These are phyloP conservation scores for Talaromyces ruber DNA, from an alignment of 495 filamentous ascomycete genomes.

Conservation along the genomic window DNA sequence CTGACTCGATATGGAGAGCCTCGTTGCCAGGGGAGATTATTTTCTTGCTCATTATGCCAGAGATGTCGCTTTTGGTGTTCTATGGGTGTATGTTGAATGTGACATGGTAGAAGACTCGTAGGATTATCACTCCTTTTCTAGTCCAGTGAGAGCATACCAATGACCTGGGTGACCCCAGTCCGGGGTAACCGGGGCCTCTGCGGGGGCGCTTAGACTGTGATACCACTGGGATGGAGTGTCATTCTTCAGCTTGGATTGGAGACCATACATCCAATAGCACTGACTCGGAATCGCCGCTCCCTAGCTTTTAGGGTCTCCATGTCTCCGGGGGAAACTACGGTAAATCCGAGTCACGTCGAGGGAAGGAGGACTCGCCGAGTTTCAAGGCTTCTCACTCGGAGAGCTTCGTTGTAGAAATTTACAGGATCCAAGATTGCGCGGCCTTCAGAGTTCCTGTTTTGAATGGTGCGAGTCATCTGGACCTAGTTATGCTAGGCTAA, in stretches of 20 bases:
- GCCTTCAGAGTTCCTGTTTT: too few relatives aligned
- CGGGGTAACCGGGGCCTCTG: neutral
- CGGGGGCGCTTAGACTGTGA: too few relatives aligned
- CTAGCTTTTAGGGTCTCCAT: neutral
- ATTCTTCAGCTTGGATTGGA: neutral
- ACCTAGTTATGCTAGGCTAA: too few relatives aligned
- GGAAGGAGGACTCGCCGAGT: neutral
- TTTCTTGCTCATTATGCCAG: neutral
- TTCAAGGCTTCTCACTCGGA: neutral
- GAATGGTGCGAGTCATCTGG: too few relatives aligned
- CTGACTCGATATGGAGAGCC: neutral
- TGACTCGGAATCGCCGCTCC: neutral
- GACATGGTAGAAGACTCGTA: neutral
- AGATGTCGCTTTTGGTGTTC: too few relatives aligned
- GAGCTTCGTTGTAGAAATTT: neutral
- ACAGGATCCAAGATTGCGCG: neutral
- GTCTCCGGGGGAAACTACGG: neutral
- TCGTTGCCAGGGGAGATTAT: neutral
- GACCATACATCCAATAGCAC: neutral
- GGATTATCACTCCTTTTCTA: neutral
- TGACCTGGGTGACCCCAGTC: neutral
- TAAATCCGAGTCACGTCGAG: neutral
- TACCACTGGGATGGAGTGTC: neutral
- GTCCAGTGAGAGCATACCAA: neutral
- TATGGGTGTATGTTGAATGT: too few relatives aligned